phyloP scores from a whole-genome alignment of 345 rosid species.

The Firmiana major region DNA sequence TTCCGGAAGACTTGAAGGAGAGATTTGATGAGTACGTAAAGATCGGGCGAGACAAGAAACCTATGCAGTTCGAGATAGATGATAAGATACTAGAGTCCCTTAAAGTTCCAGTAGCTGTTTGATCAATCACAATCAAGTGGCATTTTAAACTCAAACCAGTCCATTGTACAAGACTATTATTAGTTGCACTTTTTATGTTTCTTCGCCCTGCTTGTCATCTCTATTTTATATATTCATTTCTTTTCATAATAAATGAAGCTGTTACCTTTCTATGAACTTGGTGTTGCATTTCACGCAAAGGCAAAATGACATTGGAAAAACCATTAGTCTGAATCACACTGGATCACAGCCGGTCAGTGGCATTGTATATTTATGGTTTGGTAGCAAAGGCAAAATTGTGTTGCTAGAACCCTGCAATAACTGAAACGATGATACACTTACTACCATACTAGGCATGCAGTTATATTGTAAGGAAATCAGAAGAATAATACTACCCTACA shows the following conservation, averaged over 20 bases:
- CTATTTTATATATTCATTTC: not conserved
- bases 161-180: not conserved
- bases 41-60: constrained; percentile 82
- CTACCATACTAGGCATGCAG: not conserved
- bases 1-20: constrained; percentile 84
- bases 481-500: not conserved
- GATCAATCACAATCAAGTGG: constrained; percentile 15
- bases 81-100: constrained; percentile 78
- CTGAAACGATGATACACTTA: not conserved
- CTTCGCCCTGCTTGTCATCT: not conserved
- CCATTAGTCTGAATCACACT: not conserved
- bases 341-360: not conserved
- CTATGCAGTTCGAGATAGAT: constrained; percentile 68
- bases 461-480: not conserved
- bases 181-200: not conserved
- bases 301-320: not conserved
- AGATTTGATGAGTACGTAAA: constrained; percentile 68
- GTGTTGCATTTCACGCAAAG: not conserved
- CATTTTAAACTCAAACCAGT: not conserved
- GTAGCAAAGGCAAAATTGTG: not conserved
- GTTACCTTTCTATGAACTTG: not conserved
- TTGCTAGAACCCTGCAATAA: not conserved
- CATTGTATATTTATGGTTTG: not conserved
- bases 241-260: not conserved
- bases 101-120: constrained; percentile 63